phyloP scores from a whole-genome alignment of 2,329 filamentous ascomycete species.

The Trichoderma asperellum region DNA sequence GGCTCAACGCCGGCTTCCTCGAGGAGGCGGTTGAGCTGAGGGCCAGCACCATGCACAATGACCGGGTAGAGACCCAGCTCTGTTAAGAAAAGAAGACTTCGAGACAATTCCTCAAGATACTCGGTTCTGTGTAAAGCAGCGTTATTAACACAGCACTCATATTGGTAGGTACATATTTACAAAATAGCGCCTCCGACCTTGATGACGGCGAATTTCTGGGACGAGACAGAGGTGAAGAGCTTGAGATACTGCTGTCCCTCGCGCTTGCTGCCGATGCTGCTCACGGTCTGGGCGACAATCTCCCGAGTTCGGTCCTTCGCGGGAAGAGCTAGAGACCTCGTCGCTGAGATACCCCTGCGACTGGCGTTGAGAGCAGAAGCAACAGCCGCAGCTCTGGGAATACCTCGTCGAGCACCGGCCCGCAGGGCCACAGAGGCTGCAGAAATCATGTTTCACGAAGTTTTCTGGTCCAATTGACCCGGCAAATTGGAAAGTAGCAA shows the following conservation, averaged over 20 bases:
- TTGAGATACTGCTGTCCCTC: constrained; percentile 98
- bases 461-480: constrained; percentile 34
- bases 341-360: constrained; percentile 32
- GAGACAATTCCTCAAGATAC: constrained; percentile 87
- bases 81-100: constrained; percentile 87
- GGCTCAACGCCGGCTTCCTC: constrained; percentile 92
- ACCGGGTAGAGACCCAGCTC: constrained; percentile 94
- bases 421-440: constrained; percentile 48
- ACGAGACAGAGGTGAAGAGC: constrained; percentile 94
- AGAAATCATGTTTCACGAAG: constrained; percentile 47
- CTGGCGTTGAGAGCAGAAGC: constrained; percentile 35
- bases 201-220: constrained; percentile 96
- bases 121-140: constrained; percentile 49
- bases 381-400: constrained; percentile 38
- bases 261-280: constrained; percentile 93
- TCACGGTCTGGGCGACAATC: constrained; percentile 64
- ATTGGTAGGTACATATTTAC: neutral
- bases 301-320: constrained; percentile 41
- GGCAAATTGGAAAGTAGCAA: constrained; percentile 2
- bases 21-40: constrained; percentile 90
- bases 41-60: constrained; percentile 92
- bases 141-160: too few species aligned
- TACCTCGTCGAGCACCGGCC: constrained; percentile 49
- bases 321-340: constrained; percentile 27
- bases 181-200: constrained; percentile 97